Evolutionary conservation across 1,139 yeast genomes (phyloP).

Genomic region (Arxiozyma slooffiae): DNA sequence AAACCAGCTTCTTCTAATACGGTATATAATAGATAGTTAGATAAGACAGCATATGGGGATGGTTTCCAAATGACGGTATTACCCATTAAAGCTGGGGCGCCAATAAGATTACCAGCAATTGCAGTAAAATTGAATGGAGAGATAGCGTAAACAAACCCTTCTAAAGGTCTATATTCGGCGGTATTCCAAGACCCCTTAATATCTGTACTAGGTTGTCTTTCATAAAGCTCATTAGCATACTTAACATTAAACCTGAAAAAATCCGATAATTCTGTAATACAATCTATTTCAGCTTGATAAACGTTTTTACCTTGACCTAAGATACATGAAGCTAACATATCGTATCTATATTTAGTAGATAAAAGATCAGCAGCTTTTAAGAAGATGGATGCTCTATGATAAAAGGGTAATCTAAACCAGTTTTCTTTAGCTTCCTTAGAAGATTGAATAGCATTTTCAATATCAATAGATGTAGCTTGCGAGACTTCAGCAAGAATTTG

Average conservation of each 20-base stretch:
- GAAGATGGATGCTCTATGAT: constrained; percentile 86
- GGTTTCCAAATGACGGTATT: constrained; percentile 98
- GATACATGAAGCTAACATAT: constrained; percentile 95
- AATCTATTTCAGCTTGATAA: constrained; percentile 97
- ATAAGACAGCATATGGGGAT: constrained; percentile 77
- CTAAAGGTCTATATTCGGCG: constrained; percentile 92
- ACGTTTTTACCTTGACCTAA: constrained; percentile 95
- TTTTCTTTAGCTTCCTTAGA: constrained; percentile 60
- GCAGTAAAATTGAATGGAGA: constrained; percentile 98
- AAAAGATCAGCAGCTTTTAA: constrained; percentile 90
- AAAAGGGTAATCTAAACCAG: constrained; percentile 75
- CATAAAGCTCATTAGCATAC: constrained; percentile 79
- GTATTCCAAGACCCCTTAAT: constrained; percentile 92
- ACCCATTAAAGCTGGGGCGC: constrained; percentile 96
- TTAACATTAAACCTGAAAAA: constrained; percentile 83
- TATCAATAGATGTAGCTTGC: constrained; percentile 58
- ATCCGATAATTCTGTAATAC: constrained; percentile 83
- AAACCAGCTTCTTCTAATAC: constrained; percentile 91
- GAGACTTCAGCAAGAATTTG: constrained; percentile 71
- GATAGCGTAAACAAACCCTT: constrained; percentile 94
- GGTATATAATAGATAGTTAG: constrained; percentile 72
- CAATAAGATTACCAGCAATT: constrained; percentile 86
- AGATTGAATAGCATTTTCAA: constrained; percentile 61
- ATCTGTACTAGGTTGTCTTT: constrained; percentile 68
- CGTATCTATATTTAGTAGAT: constrained; percentile 84